Evolutionary conservation across 2,329 filamentous ascomycete genomes (phyloP), one percentile per base, ranked within the genome.

Genomic region (Fusarium irregulare): DNA sequence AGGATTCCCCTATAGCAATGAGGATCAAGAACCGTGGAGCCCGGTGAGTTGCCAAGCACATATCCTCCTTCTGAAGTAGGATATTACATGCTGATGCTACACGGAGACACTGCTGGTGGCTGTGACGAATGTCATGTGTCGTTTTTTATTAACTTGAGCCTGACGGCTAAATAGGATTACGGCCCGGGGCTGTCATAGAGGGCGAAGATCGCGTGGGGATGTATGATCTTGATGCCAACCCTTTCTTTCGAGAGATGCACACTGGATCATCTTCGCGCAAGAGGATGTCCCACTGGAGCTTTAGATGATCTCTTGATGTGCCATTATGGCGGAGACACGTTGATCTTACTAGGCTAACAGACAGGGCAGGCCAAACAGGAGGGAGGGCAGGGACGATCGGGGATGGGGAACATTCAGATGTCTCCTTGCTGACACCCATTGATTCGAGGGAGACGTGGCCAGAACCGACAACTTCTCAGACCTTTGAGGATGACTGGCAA

Each of bases 141-240:
- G 42, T 44, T 56, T 60, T 47, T 40, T 23, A 25, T 55, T 51
- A 54, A 64, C 47, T 65, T 50, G 48, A 71, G 54, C 64, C 64
- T 47, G 34, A 61, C 59, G 68, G 68, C 64, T 70, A 70, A 70
- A 70, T 41, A 71, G 64, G 67, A 48, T 58, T 28, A 28, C 63
- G 68, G 68, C 59, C 67, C 68, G 68, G 45, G 23, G 46, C 25
- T 66, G 53, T 70, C 34, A 28, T 45, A 53, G 21, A 57, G 55
- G 65, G 64, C 25, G 53, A 48, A 54, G 67, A 71, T 71, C 55
- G 49, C 41, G 54, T 58, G 58, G 58, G 51, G 64, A 68, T 70
- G 67, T 60, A 45, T 68, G 65, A 55, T 60, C 32, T 59, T 48
- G 55, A 37, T 32, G 48, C 21, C 53, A 56, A 32, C 42, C 63